Percentiles rank a stretch among this genome's conserved stretches.
Evolutionary conservation across 805 yeast genomes (phyloP).

Genomic region (Naumovozyma castellii): DNA sequence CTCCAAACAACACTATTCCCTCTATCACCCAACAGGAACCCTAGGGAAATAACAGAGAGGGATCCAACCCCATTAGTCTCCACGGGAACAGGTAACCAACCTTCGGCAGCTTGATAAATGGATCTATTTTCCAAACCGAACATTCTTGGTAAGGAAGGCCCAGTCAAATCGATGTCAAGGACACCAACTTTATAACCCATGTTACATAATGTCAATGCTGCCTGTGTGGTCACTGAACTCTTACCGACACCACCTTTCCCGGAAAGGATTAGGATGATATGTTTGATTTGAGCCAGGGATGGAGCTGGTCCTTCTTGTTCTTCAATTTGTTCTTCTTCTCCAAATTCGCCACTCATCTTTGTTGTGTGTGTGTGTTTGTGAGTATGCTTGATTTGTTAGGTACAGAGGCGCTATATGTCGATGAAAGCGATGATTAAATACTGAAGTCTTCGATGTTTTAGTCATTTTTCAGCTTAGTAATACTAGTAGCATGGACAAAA

Average conservation of each 20-base stretch:
- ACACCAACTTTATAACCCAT: conserved; percentile 84
- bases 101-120: conserved; percentile 69
- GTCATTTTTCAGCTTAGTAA: no score
- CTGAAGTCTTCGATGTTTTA: no score
- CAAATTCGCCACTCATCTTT: conserved; percentile 1
- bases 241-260: conserved; percentile 98
- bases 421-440: no score
- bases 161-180: conserved; percentile 88
- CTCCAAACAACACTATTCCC: conserved; percentile 95
- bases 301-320: conserved; percentile 18
- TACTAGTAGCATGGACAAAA: no score
- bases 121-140: conserved; percentile 78
- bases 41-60: conserved; percentile 74
- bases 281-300: conserved; percentile 48
- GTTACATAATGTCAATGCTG: conserved; percentile 69
- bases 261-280: conserved; percentile 72
- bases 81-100: conserved; percentile 84
- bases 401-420: no score
- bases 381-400: not conserved
- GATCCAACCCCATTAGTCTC: conserved; percentile 31
- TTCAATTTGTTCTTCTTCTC: conserved; percentile 3
- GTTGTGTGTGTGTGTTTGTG: not conserved
- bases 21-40: conserved; percentile 73
- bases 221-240: conserved; percentile 89
- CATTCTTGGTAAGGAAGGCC: conserved; percentile 94